These are phyloP conservation scores for Neurospora sp. DNA, from an alignment of 495 filamentous ascomycete genomes.

Conservation along the genomic window DNA sequence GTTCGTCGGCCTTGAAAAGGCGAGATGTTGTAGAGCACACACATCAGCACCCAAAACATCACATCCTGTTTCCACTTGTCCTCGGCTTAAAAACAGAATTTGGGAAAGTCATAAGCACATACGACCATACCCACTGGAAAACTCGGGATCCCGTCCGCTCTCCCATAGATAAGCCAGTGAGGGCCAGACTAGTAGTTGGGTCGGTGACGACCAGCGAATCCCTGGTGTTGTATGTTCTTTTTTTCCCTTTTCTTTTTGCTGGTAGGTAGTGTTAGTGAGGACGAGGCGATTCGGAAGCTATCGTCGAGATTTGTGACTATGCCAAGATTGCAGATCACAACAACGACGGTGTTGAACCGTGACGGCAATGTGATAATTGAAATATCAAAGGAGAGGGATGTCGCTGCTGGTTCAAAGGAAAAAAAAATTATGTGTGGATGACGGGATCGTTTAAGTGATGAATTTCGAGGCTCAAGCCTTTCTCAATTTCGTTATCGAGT, in stretches of 20 bases:
- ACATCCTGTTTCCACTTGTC: background rate
- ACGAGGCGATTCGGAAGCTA: background rate
- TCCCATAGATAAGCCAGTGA: constrained; percentile 14
- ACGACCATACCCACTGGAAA: constrained; percentile 14
- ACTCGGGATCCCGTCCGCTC: constrained; percentile 44
- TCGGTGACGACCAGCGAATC: too few species aligned
- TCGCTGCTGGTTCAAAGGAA: background rate
- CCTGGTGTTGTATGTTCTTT: too few species aligned
- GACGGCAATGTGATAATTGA: background rate
- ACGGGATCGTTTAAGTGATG: background rate
- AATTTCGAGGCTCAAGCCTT: background rate
- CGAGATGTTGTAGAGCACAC: background rate
- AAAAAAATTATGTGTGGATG: background rate
- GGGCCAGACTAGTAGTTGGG: too few species aligned
- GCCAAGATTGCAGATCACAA: background rate
- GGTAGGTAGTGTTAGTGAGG: background rate
- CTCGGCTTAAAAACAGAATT: background rate
- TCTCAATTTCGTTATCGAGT: background rate
- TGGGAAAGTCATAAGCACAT: background rate
- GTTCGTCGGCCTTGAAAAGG: background rate
- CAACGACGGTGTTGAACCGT: background rate
- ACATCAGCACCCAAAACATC: background rate
- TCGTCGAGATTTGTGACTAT: background rate
- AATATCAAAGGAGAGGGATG: background rate
- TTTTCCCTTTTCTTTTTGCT: too few species aligned